phyloP scores from a whole-genome alignment of 305 asterid genomes.

The Solanum hybrid region DNA sequence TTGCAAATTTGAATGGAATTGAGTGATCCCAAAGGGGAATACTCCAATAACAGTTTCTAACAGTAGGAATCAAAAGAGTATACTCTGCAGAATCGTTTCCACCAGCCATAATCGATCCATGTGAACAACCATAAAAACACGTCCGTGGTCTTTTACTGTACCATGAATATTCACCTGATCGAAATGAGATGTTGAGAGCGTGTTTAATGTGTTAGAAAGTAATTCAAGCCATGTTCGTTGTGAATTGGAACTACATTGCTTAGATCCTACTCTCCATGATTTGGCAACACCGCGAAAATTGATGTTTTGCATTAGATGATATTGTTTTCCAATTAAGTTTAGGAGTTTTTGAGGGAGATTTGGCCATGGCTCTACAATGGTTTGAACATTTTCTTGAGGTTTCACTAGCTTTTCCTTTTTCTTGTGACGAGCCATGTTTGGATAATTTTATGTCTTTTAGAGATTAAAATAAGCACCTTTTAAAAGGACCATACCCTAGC shows the following conservation, averaged over 20 bases:
- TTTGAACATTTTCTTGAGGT: background rate
- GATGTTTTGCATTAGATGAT: conserved; percentile 16
- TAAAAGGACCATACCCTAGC: background rate
- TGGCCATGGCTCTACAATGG: conserved; percentile 22
- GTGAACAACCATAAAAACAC: conserved; percentile 11
- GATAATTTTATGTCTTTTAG: background rate
- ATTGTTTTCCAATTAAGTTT: conserved; percentile 12
- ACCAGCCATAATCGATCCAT: conserved; percentile 8
- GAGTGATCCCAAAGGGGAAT: background rate
- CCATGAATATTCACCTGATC: background rate
- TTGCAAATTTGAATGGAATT: conserved; percentile 17
- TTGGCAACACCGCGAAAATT: conserved; percentile 16
- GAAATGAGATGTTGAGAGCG: conserved; percentile 5
- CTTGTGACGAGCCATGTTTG: background rate
- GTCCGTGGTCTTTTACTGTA: background rate
- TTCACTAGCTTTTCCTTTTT: background rate
- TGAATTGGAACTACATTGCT: background rate
- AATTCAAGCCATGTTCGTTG: background rate
- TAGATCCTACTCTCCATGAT: conserved; percentile 20
- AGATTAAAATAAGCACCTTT: background rate
- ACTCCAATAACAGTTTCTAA: background rate
- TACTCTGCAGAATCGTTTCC: background rate
- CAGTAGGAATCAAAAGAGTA: background rate
- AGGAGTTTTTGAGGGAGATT: conserved; percentile 23
- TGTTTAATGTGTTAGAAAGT: background rate